Base-by-base conservation (phyloP, 2,329 filamentous ascomycete genomes). In the Arthrobotrys musiformis region DNA sequence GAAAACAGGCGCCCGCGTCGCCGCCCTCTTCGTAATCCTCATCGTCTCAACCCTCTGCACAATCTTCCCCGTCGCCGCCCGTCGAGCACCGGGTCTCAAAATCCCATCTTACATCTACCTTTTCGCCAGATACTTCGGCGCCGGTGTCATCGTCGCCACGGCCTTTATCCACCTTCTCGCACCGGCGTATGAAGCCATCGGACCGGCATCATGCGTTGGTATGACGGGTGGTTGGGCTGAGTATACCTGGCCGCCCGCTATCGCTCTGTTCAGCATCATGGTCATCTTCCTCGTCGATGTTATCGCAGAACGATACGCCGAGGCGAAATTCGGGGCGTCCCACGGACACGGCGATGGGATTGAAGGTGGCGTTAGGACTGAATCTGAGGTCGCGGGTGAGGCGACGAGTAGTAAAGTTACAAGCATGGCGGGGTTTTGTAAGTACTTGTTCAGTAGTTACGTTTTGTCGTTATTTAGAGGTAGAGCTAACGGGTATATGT, bases 131-230 rank as follows among this genome's bases (percentile, higher is more conserved):
- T 91, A 93, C 84, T 92, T 92, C 79, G 91, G 91, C 2, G 92
- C 90, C 0, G 91, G 91, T 11, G 88, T 92, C 79, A 89, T 93
- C 82, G 87, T 92, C 44, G 88, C 90, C 0, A 92, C 91, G 0
- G 90, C 90, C 0, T 90, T 92, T 79, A 85, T 92, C 15, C 90
- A 91, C 80, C 87, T 94, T 9, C 89, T 90, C 80, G 93, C 91
- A 0, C 91, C 94, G 78, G 91, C 91, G 0, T 84, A 76, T 35
- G 72, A 76, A 89, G 90, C 46, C 87, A 83, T 84, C 50, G 84
- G 84, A 1, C 83, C 84, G 0, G 79, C 79, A 0, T 82, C 82
- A 4, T 85, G 84, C 64, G 83, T 85, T 4, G 84, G 84, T 30
- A 79, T 87, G 83, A 88, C 87, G 0, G 86, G 85, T 0, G 83